Evolutionary conservation across 148 eudicot genomes (phyloP), one percentile per base, ranked within the genome.

Genomic region (Rhododendron williamsianum): DNA sequence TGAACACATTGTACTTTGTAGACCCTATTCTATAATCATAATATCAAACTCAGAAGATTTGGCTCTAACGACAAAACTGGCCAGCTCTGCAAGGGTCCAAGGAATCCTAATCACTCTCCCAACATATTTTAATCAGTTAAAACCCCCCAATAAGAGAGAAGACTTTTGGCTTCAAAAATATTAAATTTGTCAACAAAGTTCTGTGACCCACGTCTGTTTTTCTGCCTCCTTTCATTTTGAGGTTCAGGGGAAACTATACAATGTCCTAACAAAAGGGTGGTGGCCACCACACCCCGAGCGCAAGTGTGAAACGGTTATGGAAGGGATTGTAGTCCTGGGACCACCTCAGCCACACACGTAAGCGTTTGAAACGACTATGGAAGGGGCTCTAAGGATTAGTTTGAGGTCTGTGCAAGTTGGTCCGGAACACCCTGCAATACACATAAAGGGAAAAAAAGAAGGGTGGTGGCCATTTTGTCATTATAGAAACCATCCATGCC

Each of bases 11-110:
- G 30, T 65, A 65, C 71, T 65, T 30, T 6, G 18, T 33, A 13
- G 51, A 43, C 71, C 71, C 23, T 76, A 76, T 38, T 38, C 12
- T 15, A 79, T 27, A 79, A 11, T 12, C 81, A 46, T 25, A 16
- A 41, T 77, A 15, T 51, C 23, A n/a, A 48, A 71, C 33, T 43
- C 21, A 82, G 56, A 87, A 82, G 86, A 90, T 90, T 90, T 88
- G 86, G 84, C 77, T 85, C 84, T 65, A 82, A 90, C 76, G 90
- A 90, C 91, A 90, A 88, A 88, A 84, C 52, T 84, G 81, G 90
- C 82, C 91, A 88, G 91, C 91, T 81, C n/a, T 80, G 65, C 85
- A 78, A 78, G 87, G 89, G 88, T 51, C 91, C 87, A 88, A 54
- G 87, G 88, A 87, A 87, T 90, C 89, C 86, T 82, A 87, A 63